Evolutionary conservation across 2,329 filamentous ascomycete genomes (phyloP), one percentile per base, ranked within the genome.

Genomic region (Sclerotinia sclerotiorum): DNA sequence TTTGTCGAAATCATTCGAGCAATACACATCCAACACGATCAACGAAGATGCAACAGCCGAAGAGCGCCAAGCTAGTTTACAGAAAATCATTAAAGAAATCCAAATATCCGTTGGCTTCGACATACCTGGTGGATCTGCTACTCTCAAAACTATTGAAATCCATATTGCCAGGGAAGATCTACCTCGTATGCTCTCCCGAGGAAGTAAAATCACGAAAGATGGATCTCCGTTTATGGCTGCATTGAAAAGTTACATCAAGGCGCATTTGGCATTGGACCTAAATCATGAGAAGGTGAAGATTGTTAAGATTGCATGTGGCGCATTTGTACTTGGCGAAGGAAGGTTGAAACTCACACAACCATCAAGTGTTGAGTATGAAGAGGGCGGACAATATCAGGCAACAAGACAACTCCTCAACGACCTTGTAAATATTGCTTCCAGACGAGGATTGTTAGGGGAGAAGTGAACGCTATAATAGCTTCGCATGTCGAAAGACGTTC

Each of bases 121-220:
- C 60, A 39, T 76, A 7, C 74, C 75, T 3, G 70, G 65, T 24
- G 73, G 64, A 67, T 71, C 70, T 17, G 24, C 69, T 4, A 51
- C 72, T 17, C 74, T 83, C 49, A 81, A 81, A 68, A 78, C 77
- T 56, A 74, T 83, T 49, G 80, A 82, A 46, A 76, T 83, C 58
- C 78, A 79, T n/a, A 79, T 83, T 64, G 72, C 78, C 2, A 74
- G 75, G 56, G 74, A 77, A n/a, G 80, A 83, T 70, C 70, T 83
- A 8, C 71, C 77, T 1, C 69, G 74, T 46, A 74, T 77, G 62
- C 44, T 77, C n/a, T 67, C 68, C 3, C 69, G 68, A 46, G 75
- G 74, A 10, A 72, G 71, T 24, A 74, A 70, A 24, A 35, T 76
- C 62, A 65, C 46, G 11, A 69, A 65, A 54, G 51, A 69, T 17